Evolutionary conservation across 1,284 basidiomycete species (phyloP), one percentile per base, ranked within the genome.

Genomic region (Microbotryomycetes sp.): DNA sequence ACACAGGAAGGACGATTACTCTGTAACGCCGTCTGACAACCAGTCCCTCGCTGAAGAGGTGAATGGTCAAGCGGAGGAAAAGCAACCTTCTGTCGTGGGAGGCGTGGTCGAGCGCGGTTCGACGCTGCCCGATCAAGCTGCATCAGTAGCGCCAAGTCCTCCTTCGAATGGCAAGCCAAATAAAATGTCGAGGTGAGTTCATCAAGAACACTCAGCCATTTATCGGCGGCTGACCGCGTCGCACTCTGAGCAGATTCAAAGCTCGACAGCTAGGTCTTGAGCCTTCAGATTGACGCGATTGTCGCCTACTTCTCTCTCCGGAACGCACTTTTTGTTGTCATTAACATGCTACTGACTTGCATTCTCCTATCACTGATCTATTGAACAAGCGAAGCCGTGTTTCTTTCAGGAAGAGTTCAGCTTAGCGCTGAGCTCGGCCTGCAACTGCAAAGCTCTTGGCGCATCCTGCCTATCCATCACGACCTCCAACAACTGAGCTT

Each of bases 401-500:
- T n/a, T n/a, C n/a, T n/a, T 15, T 28, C 28, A 62, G 25, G 64
- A 59, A n/a, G 64, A 56, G n/a, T 65, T 65, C 15, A 65, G 47
- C 28, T 62, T 54, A 47, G 64, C 53, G 36, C 60, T 62, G 9
- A 54, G 48, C 56, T 61, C 70, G 58, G 80, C 79, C 67, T 81
- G 79, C 59, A 76, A 75, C 72, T 81, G 78, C 62, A 91, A 76
- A 30, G 83, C 82, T 48, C 79, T 75, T 2, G 89, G 89, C 0
- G 87, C 87, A 75, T 92, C 89, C 30, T 81, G 77, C 66, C 81
- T 80, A 46, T 80, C 80, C 86, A 92, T 88, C 62, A 86, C 77
- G 9, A 92, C 80, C 76, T 92, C 89, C 7, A 92, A 84, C 32
- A 92, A 77, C 74, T 89, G 86, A 58, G 89, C 84, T 73, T 81